Evolutionary conservation across 345 rosid genomes (phyloP), one percentile per base, ranked within the genome.

Genomic region (Salix purpurea): DNA sequence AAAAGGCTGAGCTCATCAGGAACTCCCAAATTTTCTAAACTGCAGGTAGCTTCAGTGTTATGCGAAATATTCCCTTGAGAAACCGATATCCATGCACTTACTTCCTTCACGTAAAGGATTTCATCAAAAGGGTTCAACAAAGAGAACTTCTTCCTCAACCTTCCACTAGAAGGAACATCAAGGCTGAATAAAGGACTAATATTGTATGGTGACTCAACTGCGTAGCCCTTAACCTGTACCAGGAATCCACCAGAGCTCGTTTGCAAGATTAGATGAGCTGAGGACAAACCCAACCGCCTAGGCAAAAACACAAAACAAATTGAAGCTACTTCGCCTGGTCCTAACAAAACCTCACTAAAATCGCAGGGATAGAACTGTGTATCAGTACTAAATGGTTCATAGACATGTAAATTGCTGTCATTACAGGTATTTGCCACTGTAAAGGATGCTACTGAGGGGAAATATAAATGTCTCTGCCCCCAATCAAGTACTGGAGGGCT

Each of bases 201-300:
- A 76, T 78, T 87, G 78, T 86, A 87, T 7, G 90, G 93, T 13
- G 91, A 88, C 79, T 88, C 87, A 23, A 82, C 37, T 21, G 86
- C 91, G 61, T 74, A 85, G 40, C 96, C 96, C 81, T 86, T 91
- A 24, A 84, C 91, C 70, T 87, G 84, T 67, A 91, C 87, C 71
- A 91, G 73, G 76, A 88, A 91, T 42, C 93, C 93, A 75, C 93
- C 96, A n/a, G 72, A 84, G 80, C 85, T 88, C 75, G 93, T 90
- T 76, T 91, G 91, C 85, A 91, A 78, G 71, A 89, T 81, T 74
- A 91, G 76, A 62, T 79, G 90, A 71, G 86, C 87, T 36, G 88
- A 83, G 58, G 92, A 88, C 73, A 83, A 83, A 74, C 96, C 96
- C 79, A 82, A 21, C 83, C 81, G 85, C 73, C 83, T 90, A 67